phyloP scores from a whole-genome alignment of 192 early-diverging fungal species.

The Linnemannia exigua region DNA sequence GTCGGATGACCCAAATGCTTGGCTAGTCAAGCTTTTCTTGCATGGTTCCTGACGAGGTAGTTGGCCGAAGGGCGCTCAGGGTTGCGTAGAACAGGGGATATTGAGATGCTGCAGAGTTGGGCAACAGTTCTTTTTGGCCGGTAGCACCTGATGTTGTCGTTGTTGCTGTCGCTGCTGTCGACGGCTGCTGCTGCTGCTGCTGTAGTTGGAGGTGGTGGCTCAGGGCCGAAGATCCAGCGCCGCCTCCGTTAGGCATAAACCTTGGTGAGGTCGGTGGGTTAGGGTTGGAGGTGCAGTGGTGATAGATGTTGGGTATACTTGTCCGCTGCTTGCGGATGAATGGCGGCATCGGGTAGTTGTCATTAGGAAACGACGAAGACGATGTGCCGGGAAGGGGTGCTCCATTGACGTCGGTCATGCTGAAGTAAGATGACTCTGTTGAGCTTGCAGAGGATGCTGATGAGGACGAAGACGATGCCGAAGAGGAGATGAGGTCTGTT shows the following conservation, averaged over 20 bases:
- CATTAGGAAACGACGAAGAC: slow-evolving; percentile 8
- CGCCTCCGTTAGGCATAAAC: background rate
- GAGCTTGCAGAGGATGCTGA: slow-evolving; percentile 34
- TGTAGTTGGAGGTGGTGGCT: slow-evolving; percentile 32
- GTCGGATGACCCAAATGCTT: background rate
- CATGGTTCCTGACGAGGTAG: slow-evolving; percentile 20
- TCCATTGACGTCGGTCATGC: slow-evolving; percentile 30
- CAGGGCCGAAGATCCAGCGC: slow-evolving; percentile 15
- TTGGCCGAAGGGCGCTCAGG: slow-evolving; percentile 44
- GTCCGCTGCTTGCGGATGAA: slow-evolving; percentile 54
- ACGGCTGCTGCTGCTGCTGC: slow-evolving; percentile 13
- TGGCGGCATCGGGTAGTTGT: slow-evolving; percentile 48
- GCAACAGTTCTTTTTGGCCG: background rate
- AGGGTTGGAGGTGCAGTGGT: slow-evolving; percentile 41
- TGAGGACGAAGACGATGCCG: slow-evolving; percentile 40
- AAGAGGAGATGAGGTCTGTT: slow-evolving; percentile 54
- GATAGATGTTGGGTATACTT: slow-evolving; percentile 58
- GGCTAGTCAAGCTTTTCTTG: slow-evolving; percentile 16
- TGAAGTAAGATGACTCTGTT: slow-evolving; percentile 23
- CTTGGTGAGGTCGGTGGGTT: slow-evolving; percentile 32
- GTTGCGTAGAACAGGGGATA: slow-evolving; percentile 56
- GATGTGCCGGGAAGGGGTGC: background rate
- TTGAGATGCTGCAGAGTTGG: slow-evolving; percentile 33
- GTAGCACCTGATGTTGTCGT: background rate
- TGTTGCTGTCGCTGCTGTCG: slow-evolving; percentile 9